phyloP scores from a whole-genome alignment of 1,139 yeast species.

The Pichia sp. region DNA sequence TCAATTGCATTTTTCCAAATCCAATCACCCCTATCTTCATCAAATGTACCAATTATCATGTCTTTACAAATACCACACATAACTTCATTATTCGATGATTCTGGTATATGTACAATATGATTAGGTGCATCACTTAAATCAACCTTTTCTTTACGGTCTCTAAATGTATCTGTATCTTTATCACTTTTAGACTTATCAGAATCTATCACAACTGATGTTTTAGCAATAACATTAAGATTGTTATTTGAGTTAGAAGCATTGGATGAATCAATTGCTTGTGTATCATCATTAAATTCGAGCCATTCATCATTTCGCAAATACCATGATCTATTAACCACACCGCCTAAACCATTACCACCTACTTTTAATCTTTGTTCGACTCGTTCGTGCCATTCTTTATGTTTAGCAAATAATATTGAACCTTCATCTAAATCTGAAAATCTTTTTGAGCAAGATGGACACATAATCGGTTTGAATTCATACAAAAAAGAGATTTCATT shows the following conservation, averaged over 20 bases:
- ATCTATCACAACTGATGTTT: not conserved
- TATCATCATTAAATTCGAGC: conserved; percentile 59
- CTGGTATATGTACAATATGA: conserved; percentile 63
- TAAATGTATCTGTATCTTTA: conserved; percentile 16
- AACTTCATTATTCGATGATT: conserved; percentile 60
- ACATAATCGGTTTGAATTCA: conserved; percentile 65
- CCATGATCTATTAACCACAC: conserved; percentile 74
- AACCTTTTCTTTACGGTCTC: conserved; percentile 18
- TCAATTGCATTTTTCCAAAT: conserved; percentile 79
- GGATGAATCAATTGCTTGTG: conserved; percentile 29
- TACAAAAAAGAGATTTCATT: conserved; percentile 39
- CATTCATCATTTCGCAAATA: conserved; percentile 69
- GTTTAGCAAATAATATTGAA: conserved; percentile 46
- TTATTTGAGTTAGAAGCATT: not conserved
- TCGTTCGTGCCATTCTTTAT: conserved; percentile 95
- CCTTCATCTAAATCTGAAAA: conserved; percentile 63
- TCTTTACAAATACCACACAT: conserved; percentile 89
- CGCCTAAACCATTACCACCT: conserved; percentile 33
- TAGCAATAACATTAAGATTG: not conserved
- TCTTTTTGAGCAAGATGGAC: conserved; percentile 86
- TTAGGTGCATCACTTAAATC: conserved; percentile 24
- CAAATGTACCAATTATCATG: conserved; percentile 68
- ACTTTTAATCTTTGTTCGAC: conserved; percentile 69
- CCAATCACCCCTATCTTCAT: conserved; percentile 93
- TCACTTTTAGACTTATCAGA: not conserved